A percentile compares a stretch with the other conserved stretches of the same genome.
phyloP scores from a whole-genome alignment of 257 asterid species.

The Schizonepeta tenuifolia region DNA sequence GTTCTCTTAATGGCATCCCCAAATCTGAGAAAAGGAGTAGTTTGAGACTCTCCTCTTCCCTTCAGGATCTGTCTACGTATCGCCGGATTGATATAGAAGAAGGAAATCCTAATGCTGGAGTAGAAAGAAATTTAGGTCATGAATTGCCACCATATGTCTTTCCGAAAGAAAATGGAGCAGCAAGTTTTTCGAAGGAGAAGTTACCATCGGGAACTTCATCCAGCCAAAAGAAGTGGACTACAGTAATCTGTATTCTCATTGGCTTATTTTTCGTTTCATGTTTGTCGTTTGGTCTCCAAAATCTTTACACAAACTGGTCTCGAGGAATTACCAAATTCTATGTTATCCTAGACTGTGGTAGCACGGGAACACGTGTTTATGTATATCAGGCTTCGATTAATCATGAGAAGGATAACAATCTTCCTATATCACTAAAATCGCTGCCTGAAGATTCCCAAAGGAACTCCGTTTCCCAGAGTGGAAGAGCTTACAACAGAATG shows the following conservation, averaged over 20 bases:
- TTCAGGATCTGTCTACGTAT: constrained; percentile 86
- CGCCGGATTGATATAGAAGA: constrained; percentile 56
- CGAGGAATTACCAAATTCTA: constrained; percentile 64
- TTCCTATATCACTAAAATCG: constrained; percentile 72
- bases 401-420: constrained; percentile 53
- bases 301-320: constrained; percentile 66
- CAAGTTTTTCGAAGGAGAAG: constrained; percentile 88
- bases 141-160: constrained; percentile 46
- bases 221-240: constrained; percentile 55
- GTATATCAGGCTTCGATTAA: constrained; percentile 74
- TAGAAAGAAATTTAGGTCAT: constrained; percentile 43
- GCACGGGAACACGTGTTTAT: constrained; percentile 97
- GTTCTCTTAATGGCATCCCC: constrained; percentile 47
- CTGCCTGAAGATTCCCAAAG: constrained; percentile 76
- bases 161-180: constrained; percentile 50
- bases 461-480: constrained; percentile 53
- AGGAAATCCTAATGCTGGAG: constrained; percentile 47
- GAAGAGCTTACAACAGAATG: constrained; percentile 96
- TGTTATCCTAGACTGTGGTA: constrained; percentile 92
- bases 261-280: constrained; percentile 60
- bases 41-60: constrained; percentile 76
- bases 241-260: constrained; percentile 60
- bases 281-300: constrained; percentile 51
- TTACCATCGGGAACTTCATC: constrained; percentile 44
- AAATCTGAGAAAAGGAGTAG: constrained; percentile 52